A percentile compares a stretch with the other conserved stretches of the same genome.
Evolutionary conservation across 2,329 filamentous ascomycete genomes (phyloP).

Genomic region (Zalaria sp.): DNA sequence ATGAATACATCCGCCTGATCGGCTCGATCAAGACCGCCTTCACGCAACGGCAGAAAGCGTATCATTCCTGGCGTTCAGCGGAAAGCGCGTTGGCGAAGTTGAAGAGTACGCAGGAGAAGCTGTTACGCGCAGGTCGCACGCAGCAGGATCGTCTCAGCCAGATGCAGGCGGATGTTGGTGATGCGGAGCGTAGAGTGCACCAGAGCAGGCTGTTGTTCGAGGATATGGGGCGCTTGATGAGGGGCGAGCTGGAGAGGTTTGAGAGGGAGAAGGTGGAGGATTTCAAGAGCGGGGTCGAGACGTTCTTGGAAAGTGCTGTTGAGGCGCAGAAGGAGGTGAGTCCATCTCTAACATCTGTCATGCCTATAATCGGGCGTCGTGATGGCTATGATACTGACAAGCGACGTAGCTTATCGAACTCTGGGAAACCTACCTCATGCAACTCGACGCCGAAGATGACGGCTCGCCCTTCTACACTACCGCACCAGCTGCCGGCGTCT

Average conservation of each 20-base stretch:
- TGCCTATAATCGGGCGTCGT: not conserved
- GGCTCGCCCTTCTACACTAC: slow-evolving; percentile 33
- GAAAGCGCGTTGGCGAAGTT: slow-evolving; percentile 86
- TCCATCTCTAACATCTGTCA: slow-evolving; percentile 6
- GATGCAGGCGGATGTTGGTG: slow-evolving; percentile 81
- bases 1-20: slow-evolving; percentile 94
- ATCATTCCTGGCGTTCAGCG: slow-evolving; percentile 83
- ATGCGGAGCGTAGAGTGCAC: slow-evolving; percentile 86
- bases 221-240: slow-evolving; percentile 92
- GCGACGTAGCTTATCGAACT: slow-evolving; percentile 56
- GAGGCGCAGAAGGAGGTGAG: slow-evolving; percentile 96
- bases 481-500: slow-evolving; percentile 12
- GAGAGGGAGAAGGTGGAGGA: slow-evolving; percentile 97
- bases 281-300: slow-evolving; percentile 96
- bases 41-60: slow-evolving; percentile 82
- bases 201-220: slow-evolving; percentile 84
- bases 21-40: slow-evolving; percentile 92
- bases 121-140: slow-evolving; percentile 85
- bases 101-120: slow-evolving; percentile 78
- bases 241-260: slow-evolving; percentile 79
- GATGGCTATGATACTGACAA: slow-evolving; percentile 11
- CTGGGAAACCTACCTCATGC: slow-evolving; percentile 97
- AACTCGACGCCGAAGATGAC: slow-evolving; percentile 87
- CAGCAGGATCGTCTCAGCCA: slow-evolving; percentile 93
- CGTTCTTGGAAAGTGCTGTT: slow-evolving; percentile 89